Evolutionary conservation across 805 yeast genomes (phyloP).

Genomic region (Saturnispora kantuleensis): DNA sequence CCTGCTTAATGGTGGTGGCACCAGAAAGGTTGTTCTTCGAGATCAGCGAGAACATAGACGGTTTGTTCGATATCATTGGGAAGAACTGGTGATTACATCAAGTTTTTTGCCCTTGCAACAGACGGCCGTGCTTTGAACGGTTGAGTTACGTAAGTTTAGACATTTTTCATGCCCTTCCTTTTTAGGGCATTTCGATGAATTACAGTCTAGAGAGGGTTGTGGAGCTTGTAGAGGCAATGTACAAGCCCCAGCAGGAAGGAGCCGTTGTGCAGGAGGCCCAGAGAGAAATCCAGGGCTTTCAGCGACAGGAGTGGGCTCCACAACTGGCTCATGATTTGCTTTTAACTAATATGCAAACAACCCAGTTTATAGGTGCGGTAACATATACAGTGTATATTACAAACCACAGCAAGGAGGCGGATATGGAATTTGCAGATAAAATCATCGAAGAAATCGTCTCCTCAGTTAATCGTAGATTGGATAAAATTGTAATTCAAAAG

Average conservation of each 20-base stretch:
- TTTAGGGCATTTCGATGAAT: not conserved
- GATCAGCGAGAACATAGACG: conserved; percentile 34
- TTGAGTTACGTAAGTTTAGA: not conserved
- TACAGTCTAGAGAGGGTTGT: conserved; percentile 1
- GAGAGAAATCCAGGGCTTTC: conserved; percentile 45
- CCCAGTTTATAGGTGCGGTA: conserved; percentile 72
- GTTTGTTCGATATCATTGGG: conserved; percentile 23
- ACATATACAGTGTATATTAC: conserved; percentile 49
- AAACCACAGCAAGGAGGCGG: conserved; percentile 3
- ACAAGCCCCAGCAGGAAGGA: conserved; percentile 31
- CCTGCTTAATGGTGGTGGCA: conserved; percentile 23
- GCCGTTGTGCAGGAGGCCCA: conserved; percentile 37
- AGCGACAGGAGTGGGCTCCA: conserved; percentile 47
- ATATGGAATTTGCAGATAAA: not conserved
- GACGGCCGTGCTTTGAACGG: not conserved
- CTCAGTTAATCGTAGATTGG: conserved; percentile 1
- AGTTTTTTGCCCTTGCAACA: too few relatives aligned
- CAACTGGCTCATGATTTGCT: conserved; percentile 47
- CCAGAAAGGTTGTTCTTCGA: conserved; percentile 25
- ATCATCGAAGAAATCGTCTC: conserved; percentile 6
- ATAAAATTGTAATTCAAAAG: conserved; percentile 10
- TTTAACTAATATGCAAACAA: conserved; percentile 30
- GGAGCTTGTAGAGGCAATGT: conserved; percentile 32
- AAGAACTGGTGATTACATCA: not conserved
- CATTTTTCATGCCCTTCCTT: too few relatives aligned